phyloP scores from a whole-genome alignment of 2,329 filamentous ascomycete species.

The Didymella pinodella region DNA sequence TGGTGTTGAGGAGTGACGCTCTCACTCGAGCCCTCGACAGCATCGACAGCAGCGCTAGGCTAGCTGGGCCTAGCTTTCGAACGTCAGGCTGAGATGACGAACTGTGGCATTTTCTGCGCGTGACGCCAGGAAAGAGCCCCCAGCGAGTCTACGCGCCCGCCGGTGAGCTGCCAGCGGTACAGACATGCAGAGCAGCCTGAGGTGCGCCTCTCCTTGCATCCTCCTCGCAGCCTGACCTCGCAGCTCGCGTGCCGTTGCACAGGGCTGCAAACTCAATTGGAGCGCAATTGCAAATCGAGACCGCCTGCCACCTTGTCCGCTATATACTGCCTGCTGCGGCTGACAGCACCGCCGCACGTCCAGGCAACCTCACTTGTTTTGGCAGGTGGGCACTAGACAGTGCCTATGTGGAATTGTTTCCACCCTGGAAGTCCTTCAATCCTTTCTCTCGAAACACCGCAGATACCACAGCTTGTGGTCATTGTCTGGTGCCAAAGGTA shows the following conservation, averaged over 20 bases:
- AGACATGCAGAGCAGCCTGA: background rate
- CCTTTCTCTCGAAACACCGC: background rate
- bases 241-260: slow-evolving; percentile 37
- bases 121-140: background rate
- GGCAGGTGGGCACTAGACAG: background rate
- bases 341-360: slow-evolving; percentile 17
- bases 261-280: slow-evolving; percentile 11
- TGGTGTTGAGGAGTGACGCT: slow-evolving; percentile 30
- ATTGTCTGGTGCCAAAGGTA: slow-evolving; percentile 9
- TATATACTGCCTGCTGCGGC: slow-evolving; percentile 14
- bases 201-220: background rate
- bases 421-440: background rate
- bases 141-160: slow-evolving; percentile 3
- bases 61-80: slow-evolving; percentile 17
- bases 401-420: background rate
- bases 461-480: slow-evolving; percentile 10
- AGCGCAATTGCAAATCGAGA: slow-evolving; percentile 11
- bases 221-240: slow-evolving; percentile 18
- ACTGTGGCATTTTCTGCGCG: slow-evolving; percentile 28
- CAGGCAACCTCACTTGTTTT: background rate
- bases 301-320: slow-evolving; percentile 10
- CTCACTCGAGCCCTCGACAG: background rate
- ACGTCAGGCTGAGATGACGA: slow-evolving; percentile 23
- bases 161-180: background rate
- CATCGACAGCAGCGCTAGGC: slow-evolving; percentile 1